Percentiles rank a stretch among this genome's conserved stretches.
These are phyloP conservation scores for Teunomyces barrocoloradensis DNA, from an alignment of 805 yeast species.

Conservation along the genomic window DNA sequence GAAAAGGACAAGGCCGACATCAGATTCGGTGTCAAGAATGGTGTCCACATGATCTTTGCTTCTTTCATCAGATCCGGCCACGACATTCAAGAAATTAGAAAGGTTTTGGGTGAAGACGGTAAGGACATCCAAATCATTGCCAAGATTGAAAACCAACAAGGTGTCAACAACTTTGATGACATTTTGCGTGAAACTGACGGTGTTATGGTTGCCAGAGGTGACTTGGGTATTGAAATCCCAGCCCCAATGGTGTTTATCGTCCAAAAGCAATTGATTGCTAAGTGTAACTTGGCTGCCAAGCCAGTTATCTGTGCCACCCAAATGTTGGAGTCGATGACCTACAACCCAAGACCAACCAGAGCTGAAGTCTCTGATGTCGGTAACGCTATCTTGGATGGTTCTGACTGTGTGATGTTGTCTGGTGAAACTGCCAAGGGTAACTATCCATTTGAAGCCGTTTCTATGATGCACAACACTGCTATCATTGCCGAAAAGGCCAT, in stretches of 20 bases:
- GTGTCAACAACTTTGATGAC: conserved; percentile 99
- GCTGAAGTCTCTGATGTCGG: conserved; percentile 99
- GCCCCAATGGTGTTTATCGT: conserved; percentile 98
- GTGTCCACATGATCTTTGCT: conserved; percentile 97
- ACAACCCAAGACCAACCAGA: conserved; percentile 99
- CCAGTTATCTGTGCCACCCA: conserved; percentile 99
- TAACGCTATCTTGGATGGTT: conserved; percentile 98
- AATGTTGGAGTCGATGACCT: conserved; percentile 99
- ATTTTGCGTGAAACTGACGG: conserved; percentile 94
- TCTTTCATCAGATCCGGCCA: conserved; percentile 95
- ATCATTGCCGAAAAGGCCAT: conserved; percentile 95
- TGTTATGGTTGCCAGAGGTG: conserved; percentile 99
- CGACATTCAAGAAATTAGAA: conserved; percentile 87
- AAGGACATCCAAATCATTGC: conserved; percentile 93
- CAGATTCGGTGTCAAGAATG: conserved; percentile 93
- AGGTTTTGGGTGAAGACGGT: conserved; percentile 96
- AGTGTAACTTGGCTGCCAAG: conserved; percentile 98
- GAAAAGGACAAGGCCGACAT: conserved; percentile 95
- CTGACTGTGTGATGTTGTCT: conserved; percentile 99
- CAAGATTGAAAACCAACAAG: conserved; percentile 99
- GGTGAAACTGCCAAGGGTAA: conserved; percentile 99
- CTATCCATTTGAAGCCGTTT: conserved; percentile 96
- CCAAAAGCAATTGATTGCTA: conserved; percentile 98
- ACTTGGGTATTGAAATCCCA: conserved; percentile 98
- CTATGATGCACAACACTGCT: conserved; percentile 98